Evolutionary conservation across 495 filamentous ascomycete genomes (phyloP).

Genomic region (Penicillium longicatenatum): DNA sequence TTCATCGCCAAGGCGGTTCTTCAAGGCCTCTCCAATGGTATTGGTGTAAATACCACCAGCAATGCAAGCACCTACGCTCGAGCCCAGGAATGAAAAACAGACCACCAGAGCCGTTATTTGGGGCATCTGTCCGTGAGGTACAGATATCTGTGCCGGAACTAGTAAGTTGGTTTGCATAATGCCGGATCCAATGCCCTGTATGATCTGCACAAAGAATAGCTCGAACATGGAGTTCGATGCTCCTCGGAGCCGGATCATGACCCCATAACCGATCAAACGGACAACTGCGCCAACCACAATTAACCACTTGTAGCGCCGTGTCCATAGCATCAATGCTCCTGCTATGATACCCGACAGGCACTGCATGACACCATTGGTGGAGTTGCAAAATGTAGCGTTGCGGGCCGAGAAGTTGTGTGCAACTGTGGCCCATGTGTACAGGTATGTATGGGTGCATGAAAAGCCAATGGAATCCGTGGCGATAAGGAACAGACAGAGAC

Average conservation of each 20-base stretch:
- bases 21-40: conserved; percentile 34
- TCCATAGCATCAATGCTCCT: conserved; percentile 44
- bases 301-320: conserved; percentile 50
- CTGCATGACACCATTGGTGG: conserved; percentile 49
- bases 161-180: conserved; percentile 48
- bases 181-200: conserved; percentile 50
- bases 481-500: conserved; percentile 39
- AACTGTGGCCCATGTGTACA: conserved; percentile 49
- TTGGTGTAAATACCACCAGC: conserved; percentile 52
- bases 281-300: conserved; percentile 39
- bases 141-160: conserved; percentile 46
- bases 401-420: conserved; percentile 42
- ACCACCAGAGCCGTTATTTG: conserved; percentile 50
- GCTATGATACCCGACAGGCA: conserved; percentile 42
- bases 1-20: conserved; percentile 29
- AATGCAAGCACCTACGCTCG: conserved; percentile 50
- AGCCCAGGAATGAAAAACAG: conserved; percentile 44
- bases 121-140: conserved; percentile 47
- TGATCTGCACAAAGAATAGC: conserved; percentile 48
- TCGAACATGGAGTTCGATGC: conserved; percentile 45
- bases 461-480: conserved; percentile 45
- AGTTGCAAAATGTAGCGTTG: conserved; percentile 47
- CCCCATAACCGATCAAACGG: conserved; percentile 49
- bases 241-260: conserved; percentile 51
- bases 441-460: conserved; percentile 44